phyloP scores from a whole-genome alignment of 768 basidiomycete species.

The Gelatoporia subvermispora region DNA sequence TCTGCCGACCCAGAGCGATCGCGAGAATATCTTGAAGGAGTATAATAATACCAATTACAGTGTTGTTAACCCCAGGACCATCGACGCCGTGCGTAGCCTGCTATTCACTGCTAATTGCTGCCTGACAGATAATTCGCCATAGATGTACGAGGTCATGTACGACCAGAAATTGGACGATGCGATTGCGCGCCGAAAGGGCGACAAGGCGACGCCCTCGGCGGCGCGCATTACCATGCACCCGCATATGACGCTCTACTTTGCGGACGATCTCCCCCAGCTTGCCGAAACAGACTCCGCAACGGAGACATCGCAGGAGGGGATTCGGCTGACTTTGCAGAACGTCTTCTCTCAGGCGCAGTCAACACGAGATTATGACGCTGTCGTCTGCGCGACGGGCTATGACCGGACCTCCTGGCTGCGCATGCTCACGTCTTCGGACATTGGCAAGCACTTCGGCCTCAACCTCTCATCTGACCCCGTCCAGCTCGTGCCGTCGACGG shows the following conservation, averaged over 20 bases:
- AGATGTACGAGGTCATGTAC: conserved; percentile 49
- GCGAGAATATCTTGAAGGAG: conserved; percentile 35
- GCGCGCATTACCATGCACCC: conserved; percentile 32
- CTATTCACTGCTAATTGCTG: background rate
- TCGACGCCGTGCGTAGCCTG: conserved; percentile 31
- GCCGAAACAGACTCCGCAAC: background rate
- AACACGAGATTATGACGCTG: conserved; percentile 36
- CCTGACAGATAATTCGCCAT: too few species aligned
- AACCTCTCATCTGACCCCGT: conserved; percentile 1
- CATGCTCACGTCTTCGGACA: conserved; percentile 34
- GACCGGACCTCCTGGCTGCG: conserved; percentile 43
- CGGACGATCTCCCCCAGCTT: conserved; percentile 11
- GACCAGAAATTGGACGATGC: conserved; percentile 42
- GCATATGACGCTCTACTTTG: conserved; percentile 33
- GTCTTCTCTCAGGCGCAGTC: conserved; percentile 29
- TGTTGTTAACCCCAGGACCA: conserved; percentile 44
- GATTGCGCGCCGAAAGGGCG: conserved; percentile 31
- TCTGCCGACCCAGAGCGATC: conserved; percentile 30
- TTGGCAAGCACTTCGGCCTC: conserved; percentile 36
- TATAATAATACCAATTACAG: conserved; percentile 50
- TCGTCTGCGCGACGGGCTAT: conserved; percentile 53
- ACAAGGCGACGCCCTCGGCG: conserved; percentile 5
- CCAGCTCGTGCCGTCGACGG: conserved; percentile 8
- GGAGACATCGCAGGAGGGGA: conserved; percentile 6
- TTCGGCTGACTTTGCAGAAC: conserved; percentile 31